Evolutionary conservation across 768 basidiomycete species (phyloP).

Genomic region (Xanthoconium stramineum): DNA sequence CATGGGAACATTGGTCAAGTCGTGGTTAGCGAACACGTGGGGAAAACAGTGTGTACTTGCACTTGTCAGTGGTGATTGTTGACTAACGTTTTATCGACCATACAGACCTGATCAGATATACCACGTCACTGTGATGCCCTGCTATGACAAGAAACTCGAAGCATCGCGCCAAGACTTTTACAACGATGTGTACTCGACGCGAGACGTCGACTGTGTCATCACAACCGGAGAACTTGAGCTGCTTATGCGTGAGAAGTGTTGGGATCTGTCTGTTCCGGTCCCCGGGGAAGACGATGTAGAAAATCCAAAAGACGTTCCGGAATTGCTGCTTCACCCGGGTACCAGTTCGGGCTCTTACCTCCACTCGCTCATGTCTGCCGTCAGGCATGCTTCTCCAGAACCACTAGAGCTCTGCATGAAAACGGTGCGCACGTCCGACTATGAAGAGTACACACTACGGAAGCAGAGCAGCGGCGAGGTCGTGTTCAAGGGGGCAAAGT

Average conservation of each 20-base stretch:
- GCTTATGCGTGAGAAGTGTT: conserved; percentile 77
- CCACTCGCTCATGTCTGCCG: conserved; percentile 65
- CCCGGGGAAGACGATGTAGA: conserved; percentile 43
- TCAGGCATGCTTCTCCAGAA: conserved; percentile 40
- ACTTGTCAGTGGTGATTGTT: background rate
- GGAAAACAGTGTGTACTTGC: conserved; percentile 57
- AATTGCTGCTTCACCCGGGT: conserved; percentile 74
- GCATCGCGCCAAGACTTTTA: conserved; percentile 95
- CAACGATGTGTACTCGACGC: conserved; percentile 71
- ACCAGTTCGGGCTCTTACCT: conserved; percentile 93
- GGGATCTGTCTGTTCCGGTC: conserved; percentile 66
- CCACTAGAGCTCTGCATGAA: conserved; percentile 52
- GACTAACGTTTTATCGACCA: conserved; percentile 1
- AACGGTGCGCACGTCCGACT: conserved; percentile 68
- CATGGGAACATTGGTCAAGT: conserved; percentile 92
- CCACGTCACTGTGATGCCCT: conserved; percentile 98
- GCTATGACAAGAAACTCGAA: conserved; percentile 99
- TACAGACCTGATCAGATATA: conserved; percentile 83
- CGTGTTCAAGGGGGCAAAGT: conserved; percentile 90
- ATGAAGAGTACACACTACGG: conserved; percentile 68
- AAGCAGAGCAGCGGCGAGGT: conserved; percentile 46
- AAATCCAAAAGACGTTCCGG: conserved; percentile 47
- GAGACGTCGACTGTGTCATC: conserved; percentile 96
- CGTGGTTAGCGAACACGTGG: conserved; percentile 72
- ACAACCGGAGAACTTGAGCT: conserved; percentile 93